Percentiles rank a stretch among this genome's conserved stretches.
These are phyloP conservation scores for Vigna unguiculata DNA, from an alignment of 306 rosid species.

Conservation along the genomic window DNA sequence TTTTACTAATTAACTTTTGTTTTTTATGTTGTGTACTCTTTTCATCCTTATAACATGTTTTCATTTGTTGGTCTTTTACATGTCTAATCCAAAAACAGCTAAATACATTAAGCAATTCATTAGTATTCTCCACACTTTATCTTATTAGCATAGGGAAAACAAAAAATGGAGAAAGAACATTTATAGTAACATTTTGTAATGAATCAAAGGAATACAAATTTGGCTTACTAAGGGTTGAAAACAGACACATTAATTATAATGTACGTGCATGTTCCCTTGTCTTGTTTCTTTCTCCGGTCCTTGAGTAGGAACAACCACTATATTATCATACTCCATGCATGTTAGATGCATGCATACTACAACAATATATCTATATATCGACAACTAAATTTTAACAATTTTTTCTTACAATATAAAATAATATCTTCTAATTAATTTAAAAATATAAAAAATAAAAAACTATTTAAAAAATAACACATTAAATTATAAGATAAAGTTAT, in stretches of 20 bases:
- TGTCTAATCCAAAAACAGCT: not conserved
- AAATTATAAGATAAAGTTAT: too few species aligned
- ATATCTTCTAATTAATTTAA: too few species aligned
- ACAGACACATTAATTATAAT: not conserved
- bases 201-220: not conserved
- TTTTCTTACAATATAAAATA: too few species aligned
- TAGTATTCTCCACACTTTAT: not conserved
- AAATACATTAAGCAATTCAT: not conserved
- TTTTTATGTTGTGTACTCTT: not conserved
- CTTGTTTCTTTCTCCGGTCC: not conserved
- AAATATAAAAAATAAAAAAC: too few species aligned
- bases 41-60: not conserved
- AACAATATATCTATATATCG: too few species aligned
- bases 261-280: not conserved
- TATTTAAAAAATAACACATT: too few species aligned
- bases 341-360: too few species aligned
- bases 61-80: not conserved
- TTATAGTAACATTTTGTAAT: not conserved
- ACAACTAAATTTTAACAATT: too few species aligned
- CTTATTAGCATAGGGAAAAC: not conserved
- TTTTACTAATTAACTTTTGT: not conserved
- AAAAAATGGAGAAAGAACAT: not conserved
- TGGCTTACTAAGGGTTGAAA: not conserved
- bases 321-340: not conserved
- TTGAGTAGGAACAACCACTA: not conserved